Base-by-base conservation (phyloP, 2,329 filamentous ascomycete species). In the Ophiognomonia clavigignenti-juglandacearum region DNA sequence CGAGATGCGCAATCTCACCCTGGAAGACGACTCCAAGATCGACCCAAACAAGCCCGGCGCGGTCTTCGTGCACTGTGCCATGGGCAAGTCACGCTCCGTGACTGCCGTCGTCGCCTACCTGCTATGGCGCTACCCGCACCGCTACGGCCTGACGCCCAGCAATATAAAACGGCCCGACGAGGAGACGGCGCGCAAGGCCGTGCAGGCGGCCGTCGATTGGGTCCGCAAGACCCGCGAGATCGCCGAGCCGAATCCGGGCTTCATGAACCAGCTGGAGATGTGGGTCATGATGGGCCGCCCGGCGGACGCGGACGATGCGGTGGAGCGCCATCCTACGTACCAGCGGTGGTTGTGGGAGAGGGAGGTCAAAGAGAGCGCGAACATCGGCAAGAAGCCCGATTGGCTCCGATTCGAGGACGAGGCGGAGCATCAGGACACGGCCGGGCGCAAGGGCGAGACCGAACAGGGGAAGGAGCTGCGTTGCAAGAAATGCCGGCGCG, bases 31-130 rank as follows among this genome's bases (percentile, higher is more conserved):
- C 24, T 40, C 49, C 46, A 54, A 53, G 9, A 29, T n/a, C 19
- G 52, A 40, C 43, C 43, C 57, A 36, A 20, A 47, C 5, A 49
- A 47, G 2, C 47, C 54, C 18, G 69, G 69, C 23, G 75, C 67
- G 13, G 76, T 82, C 23, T 76, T 75, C 47, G 77, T 82, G 9
- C 74, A 78, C 68, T 96, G 93, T 75, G 92, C 90, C 19, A 96
- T 96, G 83, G 93, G 93, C 44, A 95, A 95, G 69, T 96, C 91
- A 27, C 87, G 93, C 50, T 97, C 92, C 39, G 87, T 92, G 55
- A 85, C 89, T 26, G 80, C 88, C 55, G 78, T 88, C 45, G 78
- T 95, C 48, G 92, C 93, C 52, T 97, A 91, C 66, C 73, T 97
- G 42, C 85, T 97, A 54, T 83, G 79, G 66, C 78, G 77, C 56